Conservation (phyloP, 805 yeast genomes). For the Saturnispora kantuleensis region DNA sequence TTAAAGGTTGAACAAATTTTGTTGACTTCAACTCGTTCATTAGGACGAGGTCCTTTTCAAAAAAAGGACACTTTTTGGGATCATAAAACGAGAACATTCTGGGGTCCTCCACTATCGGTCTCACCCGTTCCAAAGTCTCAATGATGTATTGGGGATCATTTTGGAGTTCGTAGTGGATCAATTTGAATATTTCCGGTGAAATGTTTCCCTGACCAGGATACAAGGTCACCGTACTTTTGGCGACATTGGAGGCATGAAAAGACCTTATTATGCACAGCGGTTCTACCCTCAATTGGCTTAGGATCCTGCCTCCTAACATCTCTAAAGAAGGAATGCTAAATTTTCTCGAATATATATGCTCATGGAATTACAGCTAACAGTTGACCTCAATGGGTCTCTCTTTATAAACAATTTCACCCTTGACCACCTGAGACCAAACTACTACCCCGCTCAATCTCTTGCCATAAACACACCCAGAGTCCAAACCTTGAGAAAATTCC, state of each 20-base stretch:
- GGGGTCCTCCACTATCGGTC: constrained; percentile 3
- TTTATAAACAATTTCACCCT: constrained; percentile 18
- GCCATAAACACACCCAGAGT: constrained; percentile 75
- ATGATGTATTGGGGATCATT: not conserved
- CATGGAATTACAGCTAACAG: constrained; percentile 12
- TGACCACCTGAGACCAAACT: constrained; percentile 29
- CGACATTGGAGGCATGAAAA: too few species aligned
- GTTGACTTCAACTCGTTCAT: constrained; percentile 6
- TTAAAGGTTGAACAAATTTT: constrained; percentile 12
- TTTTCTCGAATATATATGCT: too few species aligned
- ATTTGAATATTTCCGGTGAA: constrained; percentile 9
- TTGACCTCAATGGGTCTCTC: constrained; percentile 22
- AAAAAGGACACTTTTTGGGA: constrained; percentile 2
- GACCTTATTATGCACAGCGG: too few species aligned
- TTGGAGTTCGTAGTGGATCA: constrained; percentile 9
- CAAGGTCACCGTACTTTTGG: constrained; percentile 9
- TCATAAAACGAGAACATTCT: constrained; percentile 4
- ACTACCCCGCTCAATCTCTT: constrained; percentile 56
- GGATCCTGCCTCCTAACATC: too few species aligned
- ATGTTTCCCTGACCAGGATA: constrained; percentile 27
- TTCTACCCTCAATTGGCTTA: too few species aligned
- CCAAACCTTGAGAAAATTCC: constrained; percentile 69
- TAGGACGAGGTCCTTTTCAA: not conserved
- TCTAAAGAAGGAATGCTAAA: too few species aligned
- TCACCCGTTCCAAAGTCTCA: not conserved